phyloP scores from a whole-genome alignment of 805 yeast genomes.

The Cyberlindnera meyerae region DNA sequence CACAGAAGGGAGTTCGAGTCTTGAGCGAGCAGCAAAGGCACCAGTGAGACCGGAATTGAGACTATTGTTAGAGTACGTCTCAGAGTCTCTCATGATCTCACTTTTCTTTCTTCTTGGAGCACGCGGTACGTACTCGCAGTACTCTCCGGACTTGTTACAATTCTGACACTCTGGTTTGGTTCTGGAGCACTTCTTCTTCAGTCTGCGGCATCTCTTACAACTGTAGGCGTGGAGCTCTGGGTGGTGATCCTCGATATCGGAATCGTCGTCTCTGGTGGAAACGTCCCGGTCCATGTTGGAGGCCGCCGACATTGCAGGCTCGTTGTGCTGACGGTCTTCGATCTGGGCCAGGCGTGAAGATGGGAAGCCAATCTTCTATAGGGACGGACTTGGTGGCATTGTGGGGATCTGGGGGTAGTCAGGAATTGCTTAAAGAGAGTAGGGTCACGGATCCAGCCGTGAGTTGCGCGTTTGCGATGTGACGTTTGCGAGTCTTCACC shows the following conservation, averaged over 20 bases:
- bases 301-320: background rate
- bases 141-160: slow-evolving; percentile 35
- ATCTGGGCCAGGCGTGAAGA: too few relatives aligned
- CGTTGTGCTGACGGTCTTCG: too few relatives aligned
- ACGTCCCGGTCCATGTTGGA: background rate
- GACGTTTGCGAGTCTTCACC: too few relatives aligned
- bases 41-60: background rate
- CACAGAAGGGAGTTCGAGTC: slow-evolving; percentile 2
- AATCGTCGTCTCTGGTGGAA: background rate
- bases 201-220: slow-evolving; percentile 42
- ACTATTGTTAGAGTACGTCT: background rate
- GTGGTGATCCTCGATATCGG: slow-evolving; percentile 4
- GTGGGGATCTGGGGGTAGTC: too few relatives aligned
- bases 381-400: too few relatives aligned
- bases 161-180: slow-evolving; percentile 39
- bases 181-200: slow-evolving; percentile 47
- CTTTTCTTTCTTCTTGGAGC: slow-evolving; percentile 35
- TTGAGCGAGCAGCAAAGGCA: background rate
- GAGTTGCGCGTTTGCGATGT: too few relatives aligned
- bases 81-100: slow-evolving; percentile 21
- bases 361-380: too few relatives aligned
- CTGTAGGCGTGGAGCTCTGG: slow-evolving; percentile 28
- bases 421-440: too few relatives aligned
- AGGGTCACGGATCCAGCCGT: background rate
- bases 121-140: slow-evolving; percentile 41